Evolutionary conservation across 2,329 filamentous ascomycete species (phyloP).

Genomic region (Trichoderma sp.): DNA sequence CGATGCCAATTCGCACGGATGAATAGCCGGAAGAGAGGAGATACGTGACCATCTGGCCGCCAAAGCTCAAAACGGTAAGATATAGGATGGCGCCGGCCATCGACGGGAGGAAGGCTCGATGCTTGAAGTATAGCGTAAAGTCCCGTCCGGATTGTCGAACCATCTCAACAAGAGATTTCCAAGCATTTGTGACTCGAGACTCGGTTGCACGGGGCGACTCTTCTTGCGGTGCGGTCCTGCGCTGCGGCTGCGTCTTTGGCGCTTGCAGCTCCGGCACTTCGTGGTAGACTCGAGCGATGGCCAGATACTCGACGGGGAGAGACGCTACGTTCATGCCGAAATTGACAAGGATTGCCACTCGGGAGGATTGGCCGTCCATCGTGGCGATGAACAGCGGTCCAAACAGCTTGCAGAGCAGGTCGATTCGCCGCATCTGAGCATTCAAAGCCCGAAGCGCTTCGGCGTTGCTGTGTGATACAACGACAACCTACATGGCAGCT

Average conservation of each 20-base stretch:
- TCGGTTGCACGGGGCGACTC: neutral
- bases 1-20: slow-evolving; percentile 54
- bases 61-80: slow-evolving; percentile 61
- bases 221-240: neutral
- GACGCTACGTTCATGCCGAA: slow-evolving; percentile 54
- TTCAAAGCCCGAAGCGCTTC: slow-evolving; percentile 47
- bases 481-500: slow-evolving; percentile 35
- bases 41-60: slow-evolving; percentile 66
- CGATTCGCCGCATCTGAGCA: slow-evolving; percentile 64
- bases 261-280: slow-evolving; percentile 36
- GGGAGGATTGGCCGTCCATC: slow-evolving; percentile 52
- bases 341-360: slow-evolving; percentile 51
- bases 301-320: slow-evolving; percentile 54
- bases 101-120: slow-evolving; percentile 62
- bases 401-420: slow-evolving; percentile 61
- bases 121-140: slow-evolving; percentile 51
- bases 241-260: slow-evolving; percentile 29
- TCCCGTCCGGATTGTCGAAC: neutral
- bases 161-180: neutral
- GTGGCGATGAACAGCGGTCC: slow-evolving; percentile 59
- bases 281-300: slow-evolving; percentile 46
- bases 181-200: neutral
- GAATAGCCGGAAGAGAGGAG: slow-evolving; percentile 58
- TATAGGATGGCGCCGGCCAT: slow-evolving; percentile 63
- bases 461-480: slow-evolving; percentile 33